Percentiles rank a stretch among this genome's conserved stretches.
Conservation (phyloP, 495 filamentous ascomycete genomes). For the Gamarada debralockiae region DNA sequence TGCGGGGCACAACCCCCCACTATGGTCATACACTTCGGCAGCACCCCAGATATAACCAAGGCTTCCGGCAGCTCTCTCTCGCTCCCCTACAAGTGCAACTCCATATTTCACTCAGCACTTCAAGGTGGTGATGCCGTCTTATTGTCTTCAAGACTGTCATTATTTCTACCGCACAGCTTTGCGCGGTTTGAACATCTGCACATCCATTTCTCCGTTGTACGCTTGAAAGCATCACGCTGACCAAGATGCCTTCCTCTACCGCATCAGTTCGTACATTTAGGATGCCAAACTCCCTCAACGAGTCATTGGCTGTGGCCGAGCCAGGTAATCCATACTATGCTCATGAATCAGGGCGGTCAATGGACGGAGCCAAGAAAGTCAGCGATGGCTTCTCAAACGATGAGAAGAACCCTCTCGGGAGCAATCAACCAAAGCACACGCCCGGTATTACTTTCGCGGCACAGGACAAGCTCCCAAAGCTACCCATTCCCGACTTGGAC, state of each 20-base stretch:
- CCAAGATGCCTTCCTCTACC: slow-evolving; percentile 24
- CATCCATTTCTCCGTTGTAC: slow-evolving; percentile 69
- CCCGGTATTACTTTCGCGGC: slow-evolving; percentile 80
- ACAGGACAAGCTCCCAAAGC: slow-evolving; percentile 84
- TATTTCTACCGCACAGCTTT: slow-evolving; percentile 88
- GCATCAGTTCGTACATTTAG: slow-evolving; percentile 53
- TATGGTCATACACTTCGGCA: not conserved
- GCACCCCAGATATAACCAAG: slow-evolving; percentile 25
- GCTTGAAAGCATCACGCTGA: slow-evolving; percentile 44
- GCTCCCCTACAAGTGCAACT: not conserved
- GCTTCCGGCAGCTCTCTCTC: not conserved
- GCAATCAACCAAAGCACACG: slow-evolving; percentile 40
- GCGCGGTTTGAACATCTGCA: slow-evolving; percentile 76
- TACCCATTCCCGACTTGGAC: slow-evolving; percentile 93
- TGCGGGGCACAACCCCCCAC: slow-evolving; percentile 20
- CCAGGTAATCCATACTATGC: slow-evolving; percentile 21
- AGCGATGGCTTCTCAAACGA: slow-evolving; percentile 38
- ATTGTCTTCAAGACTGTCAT: slow-evolving; percentile 83
- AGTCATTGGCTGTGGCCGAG: slow-evolving; percentile 51
- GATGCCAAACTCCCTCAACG: slow-evolving; percentile 66
- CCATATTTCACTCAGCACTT: not conserved
- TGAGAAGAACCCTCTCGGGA: slow-evolving; percentile 39
- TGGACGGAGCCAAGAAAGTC: slow-evolving; percentile 33
- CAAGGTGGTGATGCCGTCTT: slow-evolving; percentile 60
- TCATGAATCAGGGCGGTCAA: slow-evolving; percentile 28